phyloP scores from a whole-genome alignment of 129 eudicot species.

The Escallonia herrerae region DNA sequence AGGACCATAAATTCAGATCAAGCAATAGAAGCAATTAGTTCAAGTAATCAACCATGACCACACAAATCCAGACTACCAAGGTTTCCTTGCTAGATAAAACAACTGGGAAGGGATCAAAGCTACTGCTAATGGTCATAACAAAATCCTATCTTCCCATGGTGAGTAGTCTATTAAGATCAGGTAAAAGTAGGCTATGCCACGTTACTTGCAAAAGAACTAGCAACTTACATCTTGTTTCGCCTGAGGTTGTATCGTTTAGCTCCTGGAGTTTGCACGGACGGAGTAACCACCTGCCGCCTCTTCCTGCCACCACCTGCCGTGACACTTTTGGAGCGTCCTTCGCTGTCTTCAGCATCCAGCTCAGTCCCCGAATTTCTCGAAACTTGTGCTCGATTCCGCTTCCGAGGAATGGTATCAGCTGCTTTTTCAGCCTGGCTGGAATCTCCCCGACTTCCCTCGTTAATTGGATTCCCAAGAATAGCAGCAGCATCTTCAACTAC shows the following conservation, averaged over 20 bases:
- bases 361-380: conserved; percentile 49
- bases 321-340: conserved; percentile 68
- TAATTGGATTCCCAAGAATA: conserved; percentile 13
- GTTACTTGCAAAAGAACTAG: conserved; percentile 6
- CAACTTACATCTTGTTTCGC: conserved; percentile 71
- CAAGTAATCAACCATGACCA: neutral
- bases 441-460: conserved; percentile 31
- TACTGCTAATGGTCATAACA: too few species aligned
- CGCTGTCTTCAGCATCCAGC: conserved; percentile 54
- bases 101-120: too few species aligned
- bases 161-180: too few species aligned
- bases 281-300: conserved; percentile 50
- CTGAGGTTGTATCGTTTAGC: conserved; percentile 79
- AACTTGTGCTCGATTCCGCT: conserved; percentile 42
- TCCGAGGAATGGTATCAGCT: conserved; percentile 29
- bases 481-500: conserved; percentile 56
- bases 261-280: conserved; percentile 44
- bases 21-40: too few species aligned
- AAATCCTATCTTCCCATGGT: too few species aligned
- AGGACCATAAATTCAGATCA: too few species aligned
- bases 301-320: conserved; percentile 61
- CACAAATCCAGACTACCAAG: neutral
- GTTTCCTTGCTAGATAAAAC: neutral
- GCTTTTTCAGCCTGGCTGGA: conserved; percentile 38
- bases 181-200: neutral